These are phyloP conservation scores for Litsea cubeba DNA, from an alignment of 164 flowering plant genomes.

Conservation along the genomic window DNA sequence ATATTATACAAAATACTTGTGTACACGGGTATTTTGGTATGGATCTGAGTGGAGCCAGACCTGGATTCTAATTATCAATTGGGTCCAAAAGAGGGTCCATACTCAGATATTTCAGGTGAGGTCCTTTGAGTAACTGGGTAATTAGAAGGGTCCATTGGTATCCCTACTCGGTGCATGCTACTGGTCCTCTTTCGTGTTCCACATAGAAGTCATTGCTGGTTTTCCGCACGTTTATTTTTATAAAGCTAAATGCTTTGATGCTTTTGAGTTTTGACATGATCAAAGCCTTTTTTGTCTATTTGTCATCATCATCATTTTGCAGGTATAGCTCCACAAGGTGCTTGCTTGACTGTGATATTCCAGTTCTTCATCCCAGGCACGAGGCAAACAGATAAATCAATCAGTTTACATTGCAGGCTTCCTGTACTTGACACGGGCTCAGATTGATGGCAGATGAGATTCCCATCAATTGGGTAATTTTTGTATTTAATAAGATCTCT, in stretches of 20 bases:
- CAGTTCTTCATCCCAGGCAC: constrained; percentile 95
- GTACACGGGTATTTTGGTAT: no score
- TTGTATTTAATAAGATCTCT: neutral
- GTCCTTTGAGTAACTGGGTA: neutral
- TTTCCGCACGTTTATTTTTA: neutral
- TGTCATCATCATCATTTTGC: constrained; percentile 3
- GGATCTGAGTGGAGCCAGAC: no score
- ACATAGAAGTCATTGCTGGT: neutral
- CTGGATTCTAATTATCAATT: no score
- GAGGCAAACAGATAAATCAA: constrained; percentile 74
- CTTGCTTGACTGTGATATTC: constrained; percentile 82
- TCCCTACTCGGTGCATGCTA: neutral
- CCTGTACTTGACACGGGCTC: constrained; percentile 85
- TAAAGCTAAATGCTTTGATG: neutral
- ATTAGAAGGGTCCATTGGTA: neutral
- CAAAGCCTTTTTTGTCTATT: neutral
- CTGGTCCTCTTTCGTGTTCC: neutral
- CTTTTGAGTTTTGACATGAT: neutral
- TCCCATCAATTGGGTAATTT: neutral
- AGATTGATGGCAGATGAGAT: constrained; percentile 24
- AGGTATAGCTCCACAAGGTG: constrained; percentile 57
- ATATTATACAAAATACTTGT: no score
- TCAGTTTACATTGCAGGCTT: constrained; percentile 88
- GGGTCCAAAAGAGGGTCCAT: no score
- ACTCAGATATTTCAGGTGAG: no score